Percentiles rank a stretch among this genome's conserved stretches.
phyloP scores from a whole-genome alignment of 2,329 filamentous ascomycete species.

The Cladosporium sp. region DNA sequence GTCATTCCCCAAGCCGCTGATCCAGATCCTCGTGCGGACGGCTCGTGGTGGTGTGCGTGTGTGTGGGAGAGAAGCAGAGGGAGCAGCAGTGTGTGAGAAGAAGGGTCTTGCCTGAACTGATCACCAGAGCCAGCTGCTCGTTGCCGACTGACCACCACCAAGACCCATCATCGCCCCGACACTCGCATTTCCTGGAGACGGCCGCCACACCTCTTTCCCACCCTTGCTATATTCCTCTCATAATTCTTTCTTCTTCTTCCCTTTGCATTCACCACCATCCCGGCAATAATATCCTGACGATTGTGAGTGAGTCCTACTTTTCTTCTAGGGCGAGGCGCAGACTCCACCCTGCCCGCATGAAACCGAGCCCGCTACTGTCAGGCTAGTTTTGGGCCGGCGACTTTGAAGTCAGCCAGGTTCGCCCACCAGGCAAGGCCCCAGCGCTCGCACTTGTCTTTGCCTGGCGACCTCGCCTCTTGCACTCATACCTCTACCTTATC shows the following conservation, averaged over 20 bases:
- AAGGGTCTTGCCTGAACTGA: constrained; percentile 3
- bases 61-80: constrained; percentile 6
- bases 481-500: neutral
- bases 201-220: no score
- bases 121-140: neutral
- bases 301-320: constrained; percentile 10
- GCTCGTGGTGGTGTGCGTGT: constrained; percentile 11
- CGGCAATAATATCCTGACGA: neutral
- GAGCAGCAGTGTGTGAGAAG: no score
- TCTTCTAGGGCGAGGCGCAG: constrained; percentile 8
- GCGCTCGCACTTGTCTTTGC: neutral
- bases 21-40: constrained; percentile 11
- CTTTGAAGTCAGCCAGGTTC: constrained; percentile 7
- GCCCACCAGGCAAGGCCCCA: neutral
- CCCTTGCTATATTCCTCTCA: no score
- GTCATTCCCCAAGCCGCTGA: constrained; percentile 7
- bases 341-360: constrained; percentile 10
- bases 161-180: neutral
- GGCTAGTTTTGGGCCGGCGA: constrained; percentile 2
- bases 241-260: no score
- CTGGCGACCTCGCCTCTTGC: constrained; percentile 1
- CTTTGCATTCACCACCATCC: constrained; percentile 1
- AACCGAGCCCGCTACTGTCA: constrained; percentile 6
- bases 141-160: neutral
- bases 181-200: neutral